Percentiles rank a stretch among this genome's conserved stretches.
Evolutionary conservation across 176 grass and related monocot species (phyloP).

Genomic region (Eragrostis curvula): DNA sequence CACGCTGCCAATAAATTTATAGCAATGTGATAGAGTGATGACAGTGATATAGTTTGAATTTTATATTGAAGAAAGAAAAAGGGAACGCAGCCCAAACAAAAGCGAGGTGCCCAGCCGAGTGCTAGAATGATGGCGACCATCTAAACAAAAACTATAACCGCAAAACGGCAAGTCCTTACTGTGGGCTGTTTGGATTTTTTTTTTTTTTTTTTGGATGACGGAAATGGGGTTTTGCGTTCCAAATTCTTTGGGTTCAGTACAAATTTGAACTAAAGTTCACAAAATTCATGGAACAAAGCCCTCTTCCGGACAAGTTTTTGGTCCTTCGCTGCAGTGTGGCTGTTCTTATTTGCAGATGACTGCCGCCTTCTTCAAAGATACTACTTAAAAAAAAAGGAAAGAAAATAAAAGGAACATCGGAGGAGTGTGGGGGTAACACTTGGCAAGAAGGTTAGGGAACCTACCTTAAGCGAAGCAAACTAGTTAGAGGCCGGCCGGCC

Average conservation of each 20-base stretch:
- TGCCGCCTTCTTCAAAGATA: not conserved
- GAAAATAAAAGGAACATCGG: too few species aligned
- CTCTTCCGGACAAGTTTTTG: not conserved
- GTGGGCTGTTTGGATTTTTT: not conserved
- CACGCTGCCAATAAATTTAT: not conserved
- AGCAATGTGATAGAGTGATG: not conserved
- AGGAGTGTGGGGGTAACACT: too few species aligned
- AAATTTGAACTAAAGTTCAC: not conserved
- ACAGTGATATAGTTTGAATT: not conserved
- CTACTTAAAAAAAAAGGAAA: too few species aligned
- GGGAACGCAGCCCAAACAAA: not conserved
- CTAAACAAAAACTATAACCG: conserved; percentile 3
- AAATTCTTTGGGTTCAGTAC: not conserved
- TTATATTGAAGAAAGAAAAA: not conserved
- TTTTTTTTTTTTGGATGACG: too few species aligned
- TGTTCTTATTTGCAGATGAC: too few species aligned
- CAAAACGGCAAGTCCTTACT: conserved; percentile 5
- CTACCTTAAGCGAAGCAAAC: not conserved
- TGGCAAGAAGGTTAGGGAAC: not conserved
- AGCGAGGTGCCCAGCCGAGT: not conserved
- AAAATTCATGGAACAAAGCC: not conserved
- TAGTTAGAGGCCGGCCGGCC: not conserved
- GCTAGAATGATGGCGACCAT: conserved; percentile 29
- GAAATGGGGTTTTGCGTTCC: not conserved
- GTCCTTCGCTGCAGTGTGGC: not conserved